Evolutionary conservation across 179 eudicot species (phyloP).

Genomic region (Silene coronaria): DNA sequence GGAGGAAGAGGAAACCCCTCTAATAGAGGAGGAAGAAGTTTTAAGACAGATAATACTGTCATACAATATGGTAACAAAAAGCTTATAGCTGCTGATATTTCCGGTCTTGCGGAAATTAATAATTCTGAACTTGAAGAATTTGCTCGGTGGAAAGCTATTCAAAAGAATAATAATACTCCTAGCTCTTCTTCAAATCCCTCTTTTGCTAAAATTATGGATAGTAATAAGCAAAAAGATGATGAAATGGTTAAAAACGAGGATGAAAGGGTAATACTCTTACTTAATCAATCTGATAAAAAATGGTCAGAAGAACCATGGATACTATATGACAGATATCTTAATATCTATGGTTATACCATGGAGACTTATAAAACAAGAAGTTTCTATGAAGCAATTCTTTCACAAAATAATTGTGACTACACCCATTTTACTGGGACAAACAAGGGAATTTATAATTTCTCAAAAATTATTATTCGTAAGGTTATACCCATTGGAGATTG

Average conservation of each 20-base stretch:
- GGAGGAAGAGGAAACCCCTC: neutral
- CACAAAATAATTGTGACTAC: neutral
- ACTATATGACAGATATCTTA: neutral
- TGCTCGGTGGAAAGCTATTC: no score
- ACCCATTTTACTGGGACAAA: neutral
- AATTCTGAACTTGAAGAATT: no score
- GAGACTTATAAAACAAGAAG: neutral
- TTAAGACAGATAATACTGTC: neutral
- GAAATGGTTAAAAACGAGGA: no score
- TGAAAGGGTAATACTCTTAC: neutral
- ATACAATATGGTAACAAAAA: no score
- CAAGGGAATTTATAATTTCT: neutral
- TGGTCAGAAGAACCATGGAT: neutral
- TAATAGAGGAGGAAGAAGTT: neutral
- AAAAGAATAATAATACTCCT: neutral
- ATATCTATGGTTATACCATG: neutral
- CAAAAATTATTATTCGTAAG: no score
- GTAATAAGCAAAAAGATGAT: no score
- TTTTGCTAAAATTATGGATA: no score
- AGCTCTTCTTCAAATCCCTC: no score
- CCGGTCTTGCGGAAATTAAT: no score
- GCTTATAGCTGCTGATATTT: no score
- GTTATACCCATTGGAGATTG: neutral
- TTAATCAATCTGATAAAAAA: neutral
- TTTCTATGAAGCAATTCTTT: neutral